A percentile compares a stretch with the other conserved stretches of the same genome.
Evolutionary conservation across 2,329 filamentous ascomycete species (phyloP).

Genomic region (Bipolaris oryzae): DNA sequence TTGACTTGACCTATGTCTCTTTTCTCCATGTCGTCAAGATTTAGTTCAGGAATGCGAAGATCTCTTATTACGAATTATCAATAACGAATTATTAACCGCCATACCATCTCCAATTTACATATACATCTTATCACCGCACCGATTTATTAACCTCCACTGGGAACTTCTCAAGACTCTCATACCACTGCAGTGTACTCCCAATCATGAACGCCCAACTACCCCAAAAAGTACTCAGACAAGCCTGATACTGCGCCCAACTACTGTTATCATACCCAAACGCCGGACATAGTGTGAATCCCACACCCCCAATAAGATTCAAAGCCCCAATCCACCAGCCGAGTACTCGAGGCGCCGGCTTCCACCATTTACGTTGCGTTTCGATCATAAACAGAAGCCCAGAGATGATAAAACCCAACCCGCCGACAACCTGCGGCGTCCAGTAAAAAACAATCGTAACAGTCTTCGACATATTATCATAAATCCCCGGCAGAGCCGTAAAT

Average conservation of each 20-base stretch:
- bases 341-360: constrained; percentile 59
- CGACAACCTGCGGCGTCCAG: constrained; percentile 68
- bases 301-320: constrained; percentile 68
- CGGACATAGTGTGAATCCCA: constrained; percentile 63
- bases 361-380: constrained; percentile 70
- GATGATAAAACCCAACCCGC: constrained; percentile 66
- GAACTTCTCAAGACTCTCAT: constrained; percentile 44
- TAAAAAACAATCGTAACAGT: constrained; percentile 61
- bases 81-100: background rate
- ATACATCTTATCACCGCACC: background rate
- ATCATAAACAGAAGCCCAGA: constrained; percentile 67
- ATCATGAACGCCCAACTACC: constrained; percentile 46
- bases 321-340: constrained; percentile 71
- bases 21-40: no score
- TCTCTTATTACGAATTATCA: background rate
- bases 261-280: constrained; percentile 41
- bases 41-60: background rate
- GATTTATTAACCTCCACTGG: constrained; percentile 29
- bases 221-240: constrained; percentile 42
- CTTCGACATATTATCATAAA: constrained; percentile 58
- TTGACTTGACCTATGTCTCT: no score
- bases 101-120: background rate
- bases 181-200: constrained; percentile 43
- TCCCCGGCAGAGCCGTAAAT: constrained; percentile 64
- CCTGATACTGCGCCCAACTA: constrained; percentile 45